Evolutionary conservation across 139 green algal species (phyloP), one percentile per base, ranked within the genome.

Genomic region (Volvox africanus): DNA sequence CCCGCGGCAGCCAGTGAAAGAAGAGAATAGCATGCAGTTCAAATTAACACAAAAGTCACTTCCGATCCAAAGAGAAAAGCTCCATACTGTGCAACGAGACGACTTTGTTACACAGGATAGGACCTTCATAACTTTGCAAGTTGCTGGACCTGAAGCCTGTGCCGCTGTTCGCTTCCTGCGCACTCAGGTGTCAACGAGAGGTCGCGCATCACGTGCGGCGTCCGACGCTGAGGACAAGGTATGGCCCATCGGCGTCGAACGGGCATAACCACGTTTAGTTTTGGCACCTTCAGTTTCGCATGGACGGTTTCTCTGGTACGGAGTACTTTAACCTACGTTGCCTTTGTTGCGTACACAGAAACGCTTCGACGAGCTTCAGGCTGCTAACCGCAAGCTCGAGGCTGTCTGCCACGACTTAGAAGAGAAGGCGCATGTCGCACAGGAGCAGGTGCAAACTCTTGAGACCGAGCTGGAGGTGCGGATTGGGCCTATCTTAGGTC

Each of bases 301-400:
- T n/a, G n/a, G n/a, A n/a, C n/a, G n/a, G n/a, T 55, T 9, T 55
- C 44, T 55, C 9, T 55, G 44, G 44, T 55, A 55, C 9, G 44
- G 5, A 9, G 44, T 55, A 9, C 9, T 5, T 55, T 55, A 55
- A 55, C 44, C 44, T 55, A 5, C 44, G 44, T 9, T 55, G 44
- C 44, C 5, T 55, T 14, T 9, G 44, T 55, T 73, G 78, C 20
- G 13, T 68, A 33, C 37, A 28, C 82, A 82, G 44, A 88, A 89
- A 71, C 75, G 77, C 0, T 6, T 84, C 9, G 36, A 68, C 32
- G 89, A 92, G 73, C 82, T 90, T 77, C 77, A 94, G 67, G 82
- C 83, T 62, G 69, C 89, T n/a, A 86, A 93, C 77, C 69, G 77
- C n/a, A 92, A 93, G 90, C 82, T 93, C 50, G 81, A 93, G 61